Percentiles rank a stretch among this genome's conserved stretches.
phyloP scores from a whole-genome alignment of 441 rosid genomes.

The Syzygium syzygioides region DNA sequence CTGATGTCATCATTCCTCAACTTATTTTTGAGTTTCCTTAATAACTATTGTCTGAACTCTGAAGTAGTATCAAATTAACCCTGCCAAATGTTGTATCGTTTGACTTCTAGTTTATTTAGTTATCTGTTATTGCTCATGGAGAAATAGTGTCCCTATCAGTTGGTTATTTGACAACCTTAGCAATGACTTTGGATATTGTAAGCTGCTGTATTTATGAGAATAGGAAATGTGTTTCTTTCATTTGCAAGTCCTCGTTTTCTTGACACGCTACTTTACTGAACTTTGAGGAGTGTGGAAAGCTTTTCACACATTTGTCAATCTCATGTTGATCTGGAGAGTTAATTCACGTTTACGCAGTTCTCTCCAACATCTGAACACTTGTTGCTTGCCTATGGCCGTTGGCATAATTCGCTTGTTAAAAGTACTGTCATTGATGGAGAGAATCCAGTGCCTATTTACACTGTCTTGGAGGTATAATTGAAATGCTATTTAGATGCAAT shows the following conservation, averaged over 20 bases:
- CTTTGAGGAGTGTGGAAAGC: neutral
- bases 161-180: neutral
- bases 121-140: neutral
- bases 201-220: neutral
- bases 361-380: conserved; percentile 89
- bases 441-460: conserved; percentile 60
- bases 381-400: conserved; percentile 83
- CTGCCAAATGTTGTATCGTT: neutral
- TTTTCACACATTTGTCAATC: neutral
- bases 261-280: neutral
- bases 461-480: conserved; percentile 69
- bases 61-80: neutral
- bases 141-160: neutral
- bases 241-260: neutral
- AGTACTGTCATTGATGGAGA: conserved; percentile 78
- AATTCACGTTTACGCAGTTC: conserved; percentile 45
- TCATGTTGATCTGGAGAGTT: neutral
- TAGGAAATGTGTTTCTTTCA: neutral
- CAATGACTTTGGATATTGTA: neutral
- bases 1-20: neutral
- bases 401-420: conserved; percentile 77
- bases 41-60: neutral
- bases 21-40: neutral
- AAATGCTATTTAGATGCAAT: neutral
- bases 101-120: neutral